These are phyloP conservation scores for Candida oleophila DNA, from an alignment of 805 yeast species.

Conservation along the genomic window DNA sequence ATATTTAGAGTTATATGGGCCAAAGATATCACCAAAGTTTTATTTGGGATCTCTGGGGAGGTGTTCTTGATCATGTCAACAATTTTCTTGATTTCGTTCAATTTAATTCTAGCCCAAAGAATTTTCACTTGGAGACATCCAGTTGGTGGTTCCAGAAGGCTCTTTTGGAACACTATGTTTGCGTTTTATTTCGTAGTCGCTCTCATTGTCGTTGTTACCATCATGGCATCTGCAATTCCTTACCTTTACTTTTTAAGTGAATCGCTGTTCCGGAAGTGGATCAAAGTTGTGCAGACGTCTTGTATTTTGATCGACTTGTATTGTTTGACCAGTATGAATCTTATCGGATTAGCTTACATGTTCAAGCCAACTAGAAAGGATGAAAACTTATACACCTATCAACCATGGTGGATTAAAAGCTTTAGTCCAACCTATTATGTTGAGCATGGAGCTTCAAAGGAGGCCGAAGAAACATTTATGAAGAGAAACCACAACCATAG, in stretches of 20 bases:
- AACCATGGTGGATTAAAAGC: constrained; percentile 78
- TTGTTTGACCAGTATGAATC: constrained; percentile 49
- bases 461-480: constrained; percentile 46
- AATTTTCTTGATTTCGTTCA: constrained; percentile 56
- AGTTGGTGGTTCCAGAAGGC: constrained; percentile 53
- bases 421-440: constrained; percentile 61
- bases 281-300: constrained; percentile 50
- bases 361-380: constrained; percentile 55
- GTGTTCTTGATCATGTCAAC: constrained; percentile 58
- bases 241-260: constrained; percentile 53
- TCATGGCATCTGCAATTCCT: constrained; percentile 62
- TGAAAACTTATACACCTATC: constrained; percentile 55
- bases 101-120: constrained; percentile 68
- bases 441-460: constrained; percentile 45
- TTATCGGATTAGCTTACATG: constrained; percentile 51
- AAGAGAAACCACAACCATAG: constrained; percentile 46
- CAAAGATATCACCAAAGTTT: constrained; percentile 42
- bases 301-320: constrained; percentile 39
- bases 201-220: constrained; percentile 65
- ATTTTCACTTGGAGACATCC: constrained; percentile 79
- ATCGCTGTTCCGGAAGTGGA: constrained; percentile 47
- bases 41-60: constrained; percentile 54
- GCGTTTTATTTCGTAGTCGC: constrained; percentile 51
- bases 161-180: constrained; percentile 53
- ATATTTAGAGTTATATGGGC: constrained; percentile 61